Conservation (phyloP, 805 yeast genomes). For the Metahyphopichia silvanorum region DNA sequence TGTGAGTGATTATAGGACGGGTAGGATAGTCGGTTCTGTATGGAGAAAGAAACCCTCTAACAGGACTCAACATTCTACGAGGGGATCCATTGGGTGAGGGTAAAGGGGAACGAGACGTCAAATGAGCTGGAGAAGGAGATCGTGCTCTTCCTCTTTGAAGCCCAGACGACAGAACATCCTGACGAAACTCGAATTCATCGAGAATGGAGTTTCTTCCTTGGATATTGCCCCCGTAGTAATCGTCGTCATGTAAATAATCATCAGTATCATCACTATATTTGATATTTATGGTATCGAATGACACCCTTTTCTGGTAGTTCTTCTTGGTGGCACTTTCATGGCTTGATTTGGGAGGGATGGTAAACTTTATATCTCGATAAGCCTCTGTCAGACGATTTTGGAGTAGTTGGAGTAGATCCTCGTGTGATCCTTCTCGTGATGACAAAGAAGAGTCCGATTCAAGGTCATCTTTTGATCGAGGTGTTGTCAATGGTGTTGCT, state of each 20-base stretch:
- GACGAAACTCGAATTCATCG: conserved; percentile 3
- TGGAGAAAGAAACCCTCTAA: conserved; percentile 2
- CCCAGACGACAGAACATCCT: conserved; percentile 2
- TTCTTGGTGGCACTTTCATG: conserved; percentile 5
- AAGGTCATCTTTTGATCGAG: too few relatives aligned
- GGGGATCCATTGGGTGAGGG: conserved; percentile 10
- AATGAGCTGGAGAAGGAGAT: conserved; percentile 8
- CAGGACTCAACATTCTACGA: conserved; percentile 6
- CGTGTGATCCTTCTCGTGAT: too few relatives aligned
- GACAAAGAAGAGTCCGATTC: too few relatives aligned
- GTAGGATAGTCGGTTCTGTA: conserved; percentile 32
- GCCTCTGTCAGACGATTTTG: conserved; percentile 12
- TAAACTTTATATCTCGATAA: conserved; percentile 18
- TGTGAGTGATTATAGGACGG: conserved; percentile 36
- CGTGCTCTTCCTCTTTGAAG: conserved; percentile 10
- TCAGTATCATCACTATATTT: conserved; percentile 22
- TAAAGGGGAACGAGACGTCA: conserved; percentile 5
- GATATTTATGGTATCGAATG: conserved; percentile 52
- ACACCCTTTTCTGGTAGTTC: conserved; percentile 36
- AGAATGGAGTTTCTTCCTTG: neutral
- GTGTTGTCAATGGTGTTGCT: neutral
- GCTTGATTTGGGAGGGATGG: conserved; percentile 9
- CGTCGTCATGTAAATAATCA: conserved; percentile 13
- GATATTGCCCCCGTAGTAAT: neutral
- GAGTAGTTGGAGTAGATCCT: conserved; percentile 2